Base-by-base conservation (phyloP, 768 basidiomycete genomes). In the Boletus subcaerulescens region DNA sequence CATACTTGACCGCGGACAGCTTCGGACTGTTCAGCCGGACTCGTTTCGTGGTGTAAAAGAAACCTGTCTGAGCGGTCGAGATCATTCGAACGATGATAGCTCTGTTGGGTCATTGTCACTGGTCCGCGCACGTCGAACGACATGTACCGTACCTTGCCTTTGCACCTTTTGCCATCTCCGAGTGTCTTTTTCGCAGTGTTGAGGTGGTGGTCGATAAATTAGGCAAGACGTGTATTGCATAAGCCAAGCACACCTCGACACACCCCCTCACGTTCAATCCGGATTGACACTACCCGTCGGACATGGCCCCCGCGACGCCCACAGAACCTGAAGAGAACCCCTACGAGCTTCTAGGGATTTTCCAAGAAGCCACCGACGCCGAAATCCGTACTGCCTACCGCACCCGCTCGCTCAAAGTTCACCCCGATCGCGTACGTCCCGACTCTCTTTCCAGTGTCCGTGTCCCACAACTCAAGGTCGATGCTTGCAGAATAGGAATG, bases 61-160 rank as follows among this genome's bases (percentile, higher is more conserved):
- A 93, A 12, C 93, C 93, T 1, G 93, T 95, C 71, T 91, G 87
- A 1, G 93, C 93, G 0, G 92, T 92, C 14, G 93, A 95, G 55
- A 95, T 85, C 61, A 96, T 79, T 45, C 91, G 89, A 49, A 95
- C 85, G 52, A 96, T 86, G 51, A 95, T 70, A 3, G 90, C 92
- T 67, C 93, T 93, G 65, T 29, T 18, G 14, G 29, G 1, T 26
- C 41, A 41, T 18, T 45, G 44, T 54, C 41, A 55, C 26, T 12
- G 59, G 31, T 52, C 47, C 12, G 18, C 3, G 17, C 24, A 41
- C 3, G 44, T 12, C 36, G 20, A 46, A 40, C 24, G 24, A 38
- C 18, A 1, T 20, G 12, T 1, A 41, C 35, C 54, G 6, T 53
- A 84, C 85, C 82, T 78, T 60, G 82, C 84, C 73, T 86, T 87